phyloP scores from a whole-genome alignment of 108 stramenopile species.

The Parietichytrium sp. region DNA sequence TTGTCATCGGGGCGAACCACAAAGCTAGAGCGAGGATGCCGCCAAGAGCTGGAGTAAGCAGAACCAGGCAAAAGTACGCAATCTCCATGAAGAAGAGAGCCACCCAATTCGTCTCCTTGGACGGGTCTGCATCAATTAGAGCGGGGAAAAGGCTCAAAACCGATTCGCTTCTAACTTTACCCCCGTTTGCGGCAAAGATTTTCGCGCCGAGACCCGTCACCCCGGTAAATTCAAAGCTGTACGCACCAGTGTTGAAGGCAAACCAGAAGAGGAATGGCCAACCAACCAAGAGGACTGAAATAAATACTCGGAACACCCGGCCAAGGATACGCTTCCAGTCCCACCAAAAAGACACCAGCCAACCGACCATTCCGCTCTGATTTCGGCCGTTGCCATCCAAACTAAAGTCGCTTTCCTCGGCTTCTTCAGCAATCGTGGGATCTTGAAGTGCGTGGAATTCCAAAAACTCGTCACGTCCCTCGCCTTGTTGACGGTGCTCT shows the following conservation, averaged over 20 bases:
- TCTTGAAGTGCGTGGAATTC: not conserved
- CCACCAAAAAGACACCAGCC: no score
- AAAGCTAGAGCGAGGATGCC: not conserved
- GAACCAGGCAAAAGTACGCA: not conserved
- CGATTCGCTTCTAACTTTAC: not conserved
- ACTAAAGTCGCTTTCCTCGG: not conserved
- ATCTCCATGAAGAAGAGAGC: not conserved
- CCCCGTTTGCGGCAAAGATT: not conserved
- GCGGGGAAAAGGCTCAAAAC: not conserved
- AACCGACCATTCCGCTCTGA: not conserved
- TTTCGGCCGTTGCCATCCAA: not conserved
- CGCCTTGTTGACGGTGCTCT: no score
- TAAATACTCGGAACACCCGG: not conserved
- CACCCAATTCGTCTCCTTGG: not conserved
- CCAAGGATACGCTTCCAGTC: no score
- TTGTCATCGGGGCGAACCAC: not conserved
- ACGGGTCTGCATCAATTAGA: not conserved
- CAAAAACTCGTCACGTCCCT: no score
- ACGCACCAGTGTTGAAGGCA: not conserved
- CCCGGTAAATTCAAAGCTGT: slow-evolving; percentile 15
- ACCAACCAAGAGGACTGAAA: not conserved
- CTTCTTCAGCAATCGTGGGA: not conserved
- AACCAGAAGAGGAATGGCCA: slow-evolving; percentile 19
- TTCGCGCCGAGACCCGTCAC: not conserved
- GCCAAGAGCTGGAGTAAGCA: slow-evolving; percentile 10